Conservation (phyloP, 441 rosid genomes). For the Syzygium malaccense region DNA sequence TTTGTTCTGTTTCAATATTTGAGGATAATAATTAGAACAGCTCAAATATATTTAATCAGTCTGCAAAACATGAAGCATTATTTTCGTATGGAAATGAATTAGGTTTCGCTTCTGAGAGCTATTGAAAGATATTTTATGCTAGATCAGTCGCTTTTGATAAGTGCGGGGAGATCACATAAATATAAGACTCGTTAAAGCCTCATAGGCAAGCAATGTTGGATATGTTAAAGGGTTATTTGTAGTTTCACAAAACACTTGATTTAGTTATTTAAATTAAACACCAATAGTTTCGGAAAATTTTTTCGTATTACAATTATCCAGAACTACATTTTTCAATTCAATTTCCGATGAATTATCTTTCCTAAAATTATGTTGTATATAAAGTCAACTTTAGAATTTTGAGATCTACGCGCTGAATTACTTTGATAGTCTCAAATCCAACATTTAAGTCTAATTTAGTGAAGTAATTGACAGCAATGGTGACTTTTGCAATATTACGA, state of each 20-base stretch:
- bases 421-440: background rate
- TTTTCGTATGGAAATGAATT: background rate
- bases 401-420: background rate
- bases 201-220: background rate
- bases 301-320: background rate
- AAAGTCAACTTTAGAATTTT: background rate
- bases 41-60: background rate
- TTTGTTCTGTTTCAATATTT: background rate
- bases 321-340: background rate
- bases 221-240: background rate
- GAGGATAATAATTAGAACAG: background rate
- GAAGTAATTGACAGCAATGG: background rate
- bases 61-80: background rate
- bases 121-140: background rate
- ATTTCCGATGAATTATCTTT: background rate
- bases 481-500: background rate
- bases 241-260: background rate
- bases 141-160: background rate
- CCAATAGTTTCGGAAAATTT: background rate
- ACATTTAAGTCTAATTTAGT: background rate
- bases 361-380: background rate
- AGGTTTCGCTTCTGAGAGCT: background rate
- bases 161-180: background rate
- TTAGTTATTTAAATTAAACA: background rate
- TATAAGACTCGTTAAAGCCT: background rate